Conservation (phyloP, 345 rosid genomes). For the Noccaea bulbosa region DNA sequence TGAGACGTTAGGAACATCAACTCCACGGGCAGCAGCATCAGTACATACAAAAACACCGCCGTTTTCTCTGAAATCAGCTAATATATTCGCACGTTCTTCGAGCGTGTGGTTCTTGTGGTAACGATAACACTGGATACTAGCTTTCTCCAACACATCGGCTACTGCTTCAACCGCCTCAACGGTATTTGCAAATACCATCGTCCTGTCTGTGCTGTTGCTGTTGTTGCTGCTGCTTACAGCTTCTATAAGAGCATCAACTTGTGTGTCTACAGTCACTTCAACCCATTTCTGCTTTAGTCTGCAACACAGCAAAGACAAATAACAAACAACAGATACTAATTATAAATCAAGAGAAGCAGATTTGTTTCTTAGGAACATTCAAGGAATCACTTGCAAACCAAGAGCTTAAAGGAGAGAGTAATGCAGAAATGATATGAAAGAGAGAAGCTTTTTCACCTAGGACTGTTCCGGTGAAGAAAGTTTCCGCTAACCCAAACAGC, state of each 20-base stretch:
- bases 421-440: slow-evolving; percentile 16
- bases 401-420: not conserved
- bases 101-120: slow-evolving; percentile 86
- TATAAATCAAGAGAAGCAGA: no score
- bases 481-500: slow-evolving; percentile 87
- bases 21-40: slow-evolving; percentile 98
- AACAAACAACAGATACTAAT: not conserved
- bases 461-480: slow-evolving; percentile 92
- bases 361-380: no score
- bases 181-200: slow-evolving; percentile 95
- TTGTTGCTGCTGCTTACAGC: slow-evolving; percentile 56
- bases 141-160: slow-evolving; percentile 70
- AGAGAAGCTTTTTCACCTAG: slow-evolving; percentile 63
- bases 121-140: slow-evolving; percentile 73
- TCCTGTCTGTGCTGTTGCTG: slow-evolving; percentile 53
- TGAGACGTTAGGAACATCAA: slow-evolving; percentile 89
- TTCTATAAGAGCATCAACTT: slow-evolving; percentile 81
- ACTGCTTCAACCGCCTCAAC: slow-evolving; percentile 92
- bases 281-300: slow-evolving; percentile 88
- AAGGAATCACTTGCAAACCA: not conserved
- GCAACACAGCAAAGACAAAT: slow-evolving; percentile 40
- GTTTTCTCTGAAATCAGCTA: slow-evolving; percentile 68
- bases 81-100: slow-evolving; percentile 71
- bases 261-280: slow-evolving; percentile 80
- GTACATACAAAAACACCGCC: slow-evolving; percentile 95